phyloP scores from a whole-genome alignment of 2,329 filamentous ascomycete genomes.

The Fusarium neocosmosporiellum region DNA sequence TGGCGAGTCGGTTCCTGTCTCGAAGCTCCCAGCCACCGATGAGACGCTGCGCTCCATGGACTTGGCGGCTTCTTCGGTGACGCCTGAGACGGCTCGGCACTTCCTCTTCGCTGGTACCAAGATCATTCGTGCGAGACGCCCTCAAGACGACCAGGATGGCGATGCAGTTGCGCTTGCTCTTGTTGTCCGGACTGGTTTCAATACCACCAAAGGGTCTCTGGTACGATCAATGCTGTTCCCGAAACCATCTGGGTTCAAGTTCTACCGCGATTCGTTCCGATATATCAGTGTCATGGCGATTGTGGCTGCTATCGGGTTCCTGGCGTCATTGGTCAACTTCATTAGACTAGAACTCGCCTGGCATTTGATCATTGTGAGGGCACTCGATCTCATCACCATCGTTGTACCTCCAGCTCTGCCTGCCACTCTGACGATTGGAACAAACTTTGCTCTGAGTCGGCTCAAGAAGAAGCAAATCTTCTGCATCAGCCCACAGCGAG shows the following conservation, averaged over 20 bases:
- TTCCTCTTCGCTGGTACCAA: constrained; percentile 97
- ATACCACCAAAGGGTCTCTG: constrained; percentile 95
- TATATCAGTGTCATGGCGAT: constrained; percentile 97
- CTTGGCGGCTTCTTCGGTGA: constrained; percentile 82
- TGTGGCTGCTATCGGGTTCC: constrained; percentile 87
- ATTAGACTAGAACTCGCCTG: constrained; percentile 83
- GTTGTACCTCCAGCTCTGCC: constrained; percentile 95
- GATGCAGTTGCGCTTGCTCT: constrained; percentile 93
- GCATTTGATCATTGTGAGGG: constrained; percentile 92
- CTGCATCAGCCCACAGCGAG: constrained; percentile 96
- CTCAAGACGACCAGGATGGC: constrained; percentile 85
- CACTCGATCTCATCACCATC: constrained; percentile 95
- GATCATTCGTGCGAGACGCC: constrained; percentile 88
- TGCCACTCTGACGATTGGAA: constrained; percentile 94
- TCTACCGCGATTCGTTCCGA: constrained; percentile 96
- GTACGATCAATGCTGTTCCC: constrained; percentile 99
- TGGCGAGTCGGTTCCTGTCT: constrained; percentile 95
- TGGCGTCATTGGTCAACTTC: constrained; percentile 94
- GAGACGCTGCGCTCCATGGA: constrained; percentile 82
- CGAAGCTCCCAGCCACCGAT: constrained; percentile 86
- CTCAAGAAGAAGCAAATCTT: constrained; percentile 93
- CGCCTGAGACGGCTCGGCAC: constrained; percentile 85
- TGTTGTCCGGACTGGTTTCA: constrained; percentile 94
- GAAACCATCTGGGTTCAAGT: constrained; percentile 98
- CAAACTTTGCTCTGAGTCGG: constrained; percentile 89